Evolutionary conservation across 768 basidiomycete genomes (phyloP), one percentile per base, ranked within the genome.

Genomic region (Suillus subaureus): DNA sequence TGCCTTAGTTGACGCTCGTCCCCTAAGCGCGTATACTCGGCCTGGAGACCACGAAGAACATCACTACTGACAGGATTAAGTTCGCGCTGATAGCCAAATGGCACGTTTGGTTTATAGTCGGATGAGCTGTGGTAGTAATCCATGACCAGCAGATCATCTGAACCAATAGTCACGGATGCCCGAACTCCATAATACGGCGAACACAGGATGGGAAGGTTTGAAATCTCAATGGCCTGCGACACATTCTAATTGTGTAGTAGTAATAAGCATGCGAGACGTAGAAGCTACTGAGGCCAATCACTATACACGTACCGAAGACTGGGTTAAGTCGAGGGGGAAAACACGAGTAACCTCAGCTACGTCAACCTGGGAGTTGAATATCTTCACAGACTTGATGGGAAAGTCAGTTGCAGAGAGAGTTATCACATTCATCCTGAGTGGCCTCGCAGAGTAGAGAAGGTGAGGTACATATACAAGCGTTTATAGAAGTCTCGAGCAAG

Each of bases 1-100:
- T 72, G 64, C 51, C 69, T 70, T 61, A 72, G 42, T 1, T 64
- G 61, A n/a, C 28, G 66, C 60, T 73, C 73, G 12, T 74, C 67
- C 61, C 61, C 47, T 12, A 74, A 60, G 33, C 65, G 66, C 37
- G 61, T 33, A 35, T 49, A 66, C 23, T 73, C 69, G 15, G 33
- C 23, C 39, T 58, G 61, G 8, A 72, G 58, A 23, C 66, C 69
- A 16, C 47, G 52, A 28, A 68, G 47, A 18, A 42, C 39, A 60
- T 60, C 39, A 42, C 58, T 60, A 21, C 9, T 42, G 13, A 16
- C 15, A 52, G n/a, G n/a, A 13, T 47, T 4, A 26, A 3, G 15
- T 23, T 57, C 35, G 16, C 3, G 35, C n/a, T 6, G 55, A 26
- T 9, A 1, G 2, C 56, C 37, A 39, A 58, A 42, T n/a, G n/a